Evolutionary conservation across 768 basidiomycete species (phyloP).

Genomic region (Artomyces pyxidatus): DNA sequence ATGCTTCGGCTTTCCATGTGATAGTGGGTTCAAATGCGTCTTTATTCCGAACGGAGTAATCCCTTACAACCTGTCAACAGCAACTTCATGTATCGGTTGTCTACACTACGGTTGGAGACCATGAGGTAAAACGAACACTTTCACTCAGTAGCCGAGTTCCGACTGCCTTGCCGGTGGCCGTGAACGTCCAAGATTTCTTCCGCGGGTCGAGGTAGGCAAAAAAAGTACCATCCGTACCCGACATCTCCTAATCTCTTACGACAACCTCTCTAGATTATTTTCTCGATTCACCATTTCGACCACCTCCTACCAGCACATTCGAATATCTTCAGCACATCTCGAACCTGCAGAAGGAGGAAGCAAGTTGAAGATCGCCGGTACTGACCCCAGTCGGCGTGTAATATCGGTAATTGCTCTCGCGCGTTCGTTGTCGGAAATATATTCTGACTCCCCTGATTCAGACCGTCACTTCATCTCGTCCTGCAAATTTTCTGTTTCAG

Average conservation of each 20-base stretch:
- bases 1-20: slow-evolving; percentile 49
- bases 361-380: slow-evolving; percentile 44
- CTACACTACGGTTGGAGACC: slow-evolving; percentile 54
- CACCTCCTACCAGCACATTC: slow-evolving; percentile 70
- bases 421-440: background rate
- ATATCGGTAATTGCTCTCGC: slow-evolving; percentile 48
- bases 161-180: slow-evolving; percentile 73
- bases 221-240: slow-evolving; percentile 10
- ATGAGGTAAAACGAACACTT: slow-evolving; percentile 44
- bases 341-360: slow-evolving; percentile 37
- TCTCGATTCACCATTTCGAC: slow-evolving; percentile 89
- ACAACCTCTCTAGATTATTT: slow-evolving; percentile 50
- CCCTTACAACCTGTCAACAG: slow-evolving; percentile 27
- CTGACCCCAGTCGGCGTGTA: slow-evolving; percentile 35
- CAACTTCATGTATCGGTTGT: slow-evolving; percentile 62
- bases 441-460: slow-evolving; percentile 23
- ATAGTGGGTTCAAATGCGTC: slow-evolving; percentile 38
- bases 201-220: slow-evolving; percentile 74
- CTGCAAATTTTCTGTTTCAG: slow-evolving; percentile 75
- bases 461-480: slow-evolving; percentile 70
- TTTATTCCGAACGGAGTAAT: background rate
- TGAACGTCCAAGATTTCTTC: slow-evolving; percentile 97
- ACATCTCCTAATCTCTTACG: background rate
- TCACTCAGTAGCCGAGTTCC: slow-evolving; percentile 47
- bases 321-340: slow-evolving; percentile 55